Percentiles rank a stretch among this genome's conserved stretches.
Evolutionary conservation across 768 basidiomycete genomes (phyloP).

Genomic region (Macrolepiota albuminosa): DNA sequence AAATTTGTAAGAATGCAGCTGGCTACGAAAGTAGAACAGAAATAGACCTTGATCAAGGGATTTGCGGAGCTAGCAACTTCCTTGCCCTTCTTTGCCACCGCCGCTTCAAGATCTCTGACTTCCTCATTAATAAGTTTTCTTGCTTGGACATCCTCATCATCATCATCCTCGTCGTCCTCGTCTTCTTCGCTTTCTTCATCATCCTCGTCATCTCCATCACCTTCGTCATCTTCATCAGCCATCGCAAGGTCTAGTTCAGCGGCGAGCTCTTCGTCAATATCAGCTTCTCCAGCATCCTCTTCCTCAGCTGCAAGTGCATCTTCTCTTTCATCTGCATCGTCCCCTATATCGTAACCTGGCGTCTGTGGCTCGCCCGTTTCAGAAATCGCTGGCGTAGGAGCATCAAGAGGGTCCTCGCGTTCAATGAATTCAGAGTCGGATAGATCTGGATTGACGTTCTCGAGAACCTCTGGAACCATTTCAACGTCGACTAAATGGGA

Average conservation of each 20-base stretch:
- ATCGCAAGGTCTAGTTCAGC: conserved; percentile 85
- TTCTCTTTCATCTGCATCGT: conserved; percentile 51
- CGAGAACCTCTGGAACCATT: conserved; percentile 60
- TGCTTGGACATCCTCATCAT: conserved; percentile 75
- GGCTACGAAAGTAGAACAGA: neutral
- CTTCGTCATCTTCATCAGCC: conserved; percentile 60
- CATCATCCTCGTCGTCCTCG: conserved; percentile 77
- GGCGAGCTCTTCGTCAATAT: conserved; percentile 85
- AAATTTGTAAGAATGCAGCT: neutral
- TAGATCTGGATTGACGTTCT: conserved; percentile 87
- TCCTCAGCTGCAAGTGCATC: conserved; percentile 56
- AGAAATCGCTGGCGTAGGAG: conserved; percentile 68
- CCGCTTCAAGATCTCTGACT: conserved; percentile 83
- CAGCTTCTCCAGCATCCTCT: conserved; percentile 67
- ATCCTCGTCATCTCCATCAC: conserved; percentile 53
- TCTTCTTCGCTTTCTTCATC: conserved; percentile 67
- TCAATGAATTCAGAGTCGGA: conserved; percentile 88
- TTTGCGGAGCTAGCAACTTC: conserved; percentile 84
- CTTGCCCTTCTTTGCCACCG: conserved; percentile 77
- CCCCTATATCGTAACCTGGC: conserved; percentile 51
- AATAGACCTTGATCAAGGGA: conserved; percentile 73
- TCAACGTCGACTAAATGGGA: neutral
- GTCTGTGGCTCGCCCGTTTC: conserved; percentile 63
- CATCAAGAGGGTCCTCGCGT: conserved; percentile 58
- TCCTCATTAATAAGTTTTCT: conserved; percentile 83